These are phyloP conservation scores for Blakeslea trispora DNA, from an alignment of 371 early-diverging fungal species.

Conservation along the genomic window DNA sequence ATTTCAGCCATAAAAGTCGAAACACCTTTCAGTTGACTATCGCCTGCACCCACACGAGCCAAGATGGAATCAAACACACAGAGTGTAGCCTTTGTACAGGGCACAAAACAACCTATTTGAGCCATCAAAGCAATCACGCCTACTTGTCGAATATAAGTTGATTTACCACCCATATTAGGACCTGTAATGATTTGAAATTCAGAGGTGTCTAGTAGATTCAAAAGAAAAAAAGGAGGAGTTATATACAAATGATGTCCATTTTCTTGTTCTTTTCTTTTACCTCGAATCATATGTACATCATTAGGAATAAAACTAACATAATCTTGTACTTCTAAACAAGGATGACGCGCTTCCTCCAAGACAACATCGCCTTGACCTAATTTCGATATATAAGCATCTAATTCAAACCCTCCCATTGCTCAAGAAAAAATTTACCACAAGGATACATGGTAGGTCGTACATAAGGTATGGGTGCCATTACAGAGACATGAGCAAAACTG, in stretches of 20 bases:
- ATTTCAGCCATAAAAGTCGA: conserved; percentile 99
- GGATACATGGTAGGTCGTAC: conserved; percentile 73
- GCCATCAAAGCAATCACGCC: conserved; percentile 96
- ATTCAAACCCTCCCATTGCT: too few species aligned
- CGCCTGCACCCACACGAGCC: conserved; percentile 97
- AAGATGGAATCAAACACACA: conserved; percentile 92
- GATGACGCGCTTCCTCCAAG: conserved; percentile 81
- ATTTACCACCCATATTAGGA: conserved; percentile 97
- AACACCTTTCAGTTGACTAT: conserved; percentile 90
- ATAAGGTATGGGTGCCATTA: conserved; percentile 83
- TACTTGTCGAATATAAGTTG: conserved; percentile 94
- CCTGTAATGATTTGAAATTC: conserved; percentile 90
- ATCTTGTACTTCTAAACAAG: conserved; percentile 94
- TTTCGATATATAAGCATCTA: background rate
- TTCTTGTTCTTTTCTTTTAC: conserved; percentile 32
- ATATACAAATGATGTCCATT: background rate
- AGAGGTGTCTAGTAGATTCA: conserved; percentile 51
- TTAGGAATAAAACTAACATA: conserved; percentile 93
- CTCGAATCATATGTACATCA: conserved; percentile 76
- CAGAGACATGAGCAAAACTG: conserved; percentile 87
- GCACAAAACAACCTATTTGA: conserved; percentile 98
- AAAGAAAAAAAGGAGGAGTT: too few species aligned
- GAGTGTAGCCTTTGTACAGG: conserved; percentile 81
- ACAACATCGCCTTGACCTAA: conserved; percentile 64
- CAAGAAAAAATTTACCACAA: conserved; percentile 40